Base-by-base conservation (phyloP, 176 grass and related monocot genomes). In the Juncus inflexus region DNA sequence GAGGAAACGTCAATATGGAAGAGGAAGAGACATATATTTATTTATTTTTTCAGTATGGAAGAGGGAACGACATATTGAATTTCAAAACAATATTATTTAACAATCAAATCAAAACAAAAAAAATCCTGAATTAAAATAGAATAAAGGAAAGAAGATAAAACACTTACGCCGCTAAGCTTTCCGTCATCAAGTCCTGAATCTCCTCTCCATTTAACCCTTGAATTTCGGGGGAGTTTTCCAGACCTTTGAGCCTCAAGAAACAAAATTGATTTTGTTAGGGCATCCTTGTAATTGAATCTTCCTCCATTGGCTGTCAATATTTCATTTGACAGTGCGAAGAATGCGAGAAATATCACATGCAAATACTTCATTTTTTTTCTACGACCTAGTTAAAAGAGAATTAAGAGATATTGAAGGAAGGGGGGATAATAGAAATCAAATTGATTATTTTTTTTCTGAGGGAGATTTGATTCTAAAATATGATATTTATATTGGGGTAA, bases 221-320 rank as follows among this genome's bases (percentile, higher is more conserved):
- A 83, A 61, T 82, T 79, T 12, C 16, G 71, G 5, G 88, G 88
- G 37, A 99, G 85, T 86, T 92, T 92, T 40, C 94, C 94, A 15
- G 94, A 99, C 37, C 88, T 71, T 63, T 99, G 94, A 40, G 88
- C 94, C 77, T 99, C 94, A 47, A 92, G 94, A 71, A 99, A 99
- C 40, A 92, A 59, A 77, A 99, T 86, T 14, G 88, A 76, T 79
- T 90, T 99, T 40, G 75, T 78, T 3, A 99, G 80, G 13, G 94
- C 94, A 9, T 92, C 94, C 72, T 80, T 84, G 78, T 99, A 99
- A 81, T 92, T 40, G 62, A 81, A 83, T 0, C 69, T 55, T 6
- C 13, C 40, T 2, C n/a, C 72, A 41, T 63, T 70, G 12, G 69
- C 76, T 15, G 52, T 81, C 50, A 83, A 63, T 54, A 72, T 62